Percentiles rank a stretch among this genome's conserved stretches.
phyloP scores from a whole-genome alignment of 1,139 yeast genomes.

The Suhomyces panamericanus region DNA sequence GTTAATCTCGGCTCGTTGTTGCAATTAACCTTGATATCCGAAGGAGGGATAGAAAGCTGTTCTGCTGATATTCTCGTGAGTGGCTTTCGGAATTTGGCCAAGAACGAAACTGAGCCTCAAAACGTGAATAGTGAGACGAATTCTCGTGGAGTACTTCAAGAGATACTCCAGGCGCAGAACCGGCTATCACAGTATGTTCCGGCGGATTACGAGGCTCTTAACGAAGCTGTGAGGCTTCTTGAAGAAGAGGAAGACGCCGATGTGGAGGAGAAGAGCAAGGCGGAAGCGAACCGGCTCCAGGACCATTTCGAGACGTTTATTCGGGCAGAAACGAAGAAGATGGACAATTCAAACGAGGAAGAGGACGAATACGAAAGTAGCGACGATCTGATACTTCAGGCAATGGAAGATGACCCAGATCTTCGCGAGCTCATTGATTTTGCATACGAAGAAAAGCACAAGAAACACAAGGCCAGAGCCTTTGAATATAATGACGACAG shows the following conservation, averaged over 20 bases:
- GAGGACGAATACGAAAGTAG: background rate
- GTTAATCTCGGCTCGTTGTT: constrained; percentile 1
- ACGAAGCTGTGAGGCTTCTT: background rate
- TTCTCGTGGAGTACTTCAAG: constrained; percentile 9
- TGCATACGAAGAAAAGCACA: constrained; percentile 8
- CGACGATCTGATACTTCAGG: background rate
- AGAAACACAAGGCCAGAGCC: background rate
- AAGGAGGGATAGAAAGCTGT: background rate
- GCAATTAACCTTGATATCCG: constrained; percentile 1
- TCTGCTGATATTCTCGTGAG: background rate
- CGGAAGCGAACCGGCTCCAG: constrained; percentile 5
- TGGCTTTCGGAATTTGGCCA: constrained; percentile 1
- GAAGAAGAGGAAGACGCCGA: constrained; percentile 3
- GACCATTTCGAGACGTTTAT: constrained; percentile 8
- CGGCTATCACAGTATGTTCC: constrained; percentile 2
- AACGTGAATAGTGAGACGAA: background rate
- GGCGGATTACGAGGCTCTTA: background rate
- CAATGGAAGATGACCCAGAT: constrained; percentile 9
- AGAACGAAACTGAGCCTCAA: background rate
- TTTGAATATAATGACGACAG: constrained; percentile 18
- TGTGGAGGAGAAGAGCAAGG: constrained; percentile 3
- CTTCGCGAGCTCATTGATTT: constrained; percentile 16
- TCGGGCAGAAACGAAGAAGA: constrained; percentile 4
- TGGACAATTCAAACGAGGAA: background rate
- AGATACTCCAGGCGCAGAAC: constrained; percentile 4